A percentile compares a stretch with the other conserved stretches of the same genome.
These are phyloP conservation scores for Phytopythium chamaehyphon DNA, from an alignment of 352 stramenopile species.

Conservation along the genomic window DNA sequence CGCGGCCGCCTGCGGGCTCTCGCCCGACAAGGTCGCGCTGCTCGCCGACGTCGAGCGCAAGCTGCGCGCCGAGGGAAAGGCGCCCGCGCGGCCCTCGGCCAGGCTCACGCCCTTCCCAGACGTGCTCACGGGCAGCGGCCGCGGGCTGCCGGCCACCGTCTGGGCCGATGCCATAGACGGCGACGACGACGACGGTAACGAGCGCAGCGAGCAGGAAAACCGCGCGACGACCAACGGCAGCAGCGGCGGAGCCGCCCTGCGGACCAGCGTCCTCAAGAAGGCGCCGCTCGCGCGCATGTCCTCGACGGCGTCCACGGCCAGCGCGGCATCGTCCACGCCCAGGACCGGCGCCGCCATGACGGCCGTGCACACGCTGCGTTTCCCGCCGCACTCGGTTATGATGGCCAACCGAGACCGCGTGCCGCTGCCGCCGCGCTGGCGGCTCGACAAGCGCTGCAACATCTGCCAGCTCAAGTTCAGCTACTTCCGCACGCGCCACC, in stretches of 20 bases:
- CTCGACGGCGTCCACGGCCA: constrained; percentile 4
- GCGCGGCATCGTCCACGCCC: constrained; percentile 7
- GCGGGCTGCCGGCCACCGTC: constrained; percentile 14
- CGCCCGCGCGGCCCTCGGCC: constrained; percentile 37
- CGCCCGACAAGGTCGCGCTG: constrained; percentile 44
- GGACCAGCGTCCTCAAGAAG: not conserved
- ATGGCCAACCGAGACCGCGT: constrained; percentile 23
- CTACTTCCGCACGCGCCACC: constrained; percentile 83
- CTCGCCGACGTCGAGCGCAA: constrained; percentile 40
- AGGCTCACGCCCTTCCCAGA: constrained; percentile 49
- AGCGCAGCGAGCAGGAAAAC: constrained; percentile 1
- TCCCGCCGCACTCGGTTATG: constrained; percentile 13
- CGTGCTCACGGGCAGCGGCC: constrained; percentile 22
- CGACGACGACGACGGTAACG: constrained; percentile 2
- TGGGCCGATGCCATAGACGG: not conserved
- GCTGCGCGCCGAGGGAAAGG: constrained; percentile 35
- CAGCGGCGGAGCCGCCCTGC: constrained; percentile 4
- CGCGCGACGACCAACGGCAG: constrained; percentile 5
- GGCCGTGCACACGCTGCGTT: constrained; percentile 20
- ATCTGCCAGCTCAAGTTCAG: constrained; percentile 85
- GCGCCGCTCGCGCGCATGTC: constrained; percentile 3
- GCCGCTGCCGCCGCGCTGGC: constrained; percentile 61
- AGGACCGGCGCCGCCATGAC: constrained; percentile 12
- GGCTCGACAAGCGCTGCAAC: constrained; percentile 72
- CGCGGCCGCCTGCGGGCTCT: constrained; percentile 42